Percentiles rank a stretch among this genome's conserved stretches.
phyloP scores from a whole-genome alignment of 441 rosid genomes.

The Manihot esculenta region DNA sequence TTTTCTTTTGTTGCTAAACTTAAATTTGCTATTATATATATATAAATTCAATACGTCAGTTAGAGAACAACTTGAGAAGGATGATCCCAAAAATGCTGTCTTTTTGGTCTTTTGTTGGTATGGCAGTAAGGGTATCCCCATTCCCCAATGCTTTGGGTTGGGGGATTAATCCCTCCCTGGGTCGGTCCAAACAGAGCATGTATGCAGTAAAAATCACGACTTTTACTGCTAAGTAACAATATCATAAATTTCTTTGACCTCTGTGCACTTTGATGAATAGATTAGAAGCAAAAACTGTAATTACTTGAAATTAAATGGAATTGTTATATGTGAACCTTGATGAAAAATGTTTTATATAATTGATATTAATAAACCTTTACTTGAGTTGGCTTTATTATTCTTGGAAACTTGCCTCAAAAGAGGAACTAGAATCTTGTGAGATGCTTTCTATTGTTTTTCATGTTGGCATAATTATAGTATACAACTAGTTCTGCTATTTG shows the following conservation, averaged over 20 bases:
- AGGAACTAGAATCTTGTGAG: background rate
- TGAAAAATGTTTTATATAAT: background rate
- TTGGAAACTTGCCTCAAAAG: background rate
- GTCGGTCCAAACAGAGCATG: too few relatives aligned
- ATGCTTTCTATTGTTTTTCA: background rate
- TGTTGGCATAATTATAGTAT: background rate
- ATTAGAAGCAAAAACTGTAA: background rate
- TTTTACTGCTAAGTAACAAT: background rate
- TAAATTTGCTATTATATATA: background rate
- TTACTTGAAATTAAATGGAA: background rate
- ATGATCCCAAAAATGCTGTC: too few relatives aligned
- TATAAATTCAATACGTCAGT: background rate
- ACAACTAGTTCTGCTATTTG: background rate
- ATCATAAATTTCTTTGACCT: background rate
- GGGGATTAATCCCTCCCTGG: too few relatives aligned
- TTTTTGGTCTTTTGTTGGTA: too few relatives aligned
- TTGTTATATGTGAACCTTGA: background rate
- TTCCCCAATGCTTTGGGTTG: too few relatives aligned
- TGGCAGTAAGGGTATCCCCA: too few relatives aligned
- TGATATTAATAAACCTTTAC: background rate
- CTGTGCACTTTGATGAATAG: too few relatives aligned
- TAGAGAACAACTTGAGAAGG: background rate
- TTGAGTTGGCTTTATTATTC: background rate
- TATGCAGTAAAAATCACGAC: background rate
- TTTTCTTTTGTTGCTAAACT: background rate